Percentiles rank a stretch among this genome's conserved stretches.
Conservation (phyloP, 768 basidiomycete species). For the Leccinum sublutescens region DNA sequence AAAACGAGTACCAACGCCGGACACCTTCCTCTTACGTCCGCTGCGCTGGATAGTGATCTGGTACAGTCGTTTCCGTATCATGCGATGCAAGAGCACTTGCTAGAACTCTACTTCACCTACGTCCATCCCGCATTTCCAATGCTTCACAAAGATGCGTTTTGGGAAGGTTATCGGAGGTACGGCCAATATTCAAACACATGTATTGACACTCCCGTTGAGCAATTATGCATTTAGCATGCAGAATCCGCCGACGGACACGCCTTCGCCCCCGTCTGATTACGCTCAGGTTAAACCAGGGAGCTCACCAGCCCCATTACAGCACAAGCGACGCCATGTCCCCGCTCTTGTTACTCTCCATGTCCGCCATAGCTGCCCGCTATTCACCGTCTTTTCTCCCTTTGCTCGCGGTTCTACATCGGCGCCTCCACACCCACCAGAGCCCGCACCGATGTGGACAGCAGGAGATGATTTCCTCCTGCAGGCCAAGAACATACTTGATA, state of each 20-base stretch:
- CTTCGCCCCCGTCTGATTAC: conserved; percentile 29
- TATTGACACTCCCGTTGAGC: neutral
- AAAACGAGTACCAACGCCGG: conserved; percentile 8
- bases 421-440: conserved; percentile 40
- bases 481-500: conserved; percentile 66
- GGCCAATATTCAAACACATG: neutral
- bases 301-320: conserved; percentile 37
- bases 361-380: conserved; percentile 78
- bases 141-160: conserved; percentile 67
- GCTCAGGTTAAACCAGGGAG: conserved; percentile 16
- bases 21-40: conserved; percentile 21
- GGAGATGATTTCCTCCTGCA: conserved; percentile 69
- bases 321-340: conserved; percentile 50
- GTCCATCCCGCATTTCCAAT: conserved; percentile 81
- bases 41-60: conserved; percentile 36
- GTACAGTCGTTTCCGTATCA: conserved; percentile 51
- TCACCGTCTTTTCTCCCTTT: conserved; percentile 30
- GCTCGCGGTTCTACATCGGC: conserved; percentile 32
- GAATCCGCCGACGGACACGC: conserved; percentile 29
- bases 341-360: conserved; percentile 80
- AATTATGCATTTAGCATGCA: conserved; percentile 19
- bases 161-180: conserved; percentile 53
- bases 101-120: conserved; percentile 77
- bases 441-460: conserved; percentile 73
- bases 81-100: conserved; percentile 61